Base-by-base conservation (phyloP, 2,329 filamentous ascomycete species). In the Alternaria viburni region DNA sequence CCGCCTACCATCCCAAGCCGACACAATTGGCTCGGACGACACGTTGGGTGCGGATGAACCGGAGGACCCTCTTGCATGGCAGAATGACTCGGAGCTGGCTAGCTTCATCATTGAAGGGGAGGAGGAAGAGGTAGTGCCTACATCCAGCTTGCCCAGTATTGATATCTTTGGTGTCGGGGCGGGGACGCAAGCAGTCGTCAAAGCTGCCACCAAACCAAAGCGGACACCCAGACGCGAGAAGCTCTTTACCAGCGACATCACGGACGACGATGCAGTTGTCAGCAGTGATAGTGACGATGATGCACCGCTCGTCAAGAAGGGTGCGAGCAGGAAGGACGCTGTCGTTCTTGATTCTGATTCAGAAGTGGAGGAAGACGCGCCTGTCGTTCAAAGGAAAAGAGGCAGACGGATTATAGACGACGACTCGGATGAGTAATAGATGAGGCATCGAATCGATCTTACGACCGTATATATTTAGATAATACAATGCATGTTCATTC, bases 41-140 rank as follows among this genome's bases (percentile, higher is more conserved):
- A 84, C 83, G 0, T 71, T 78, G 23, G 82, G 80, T 28, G 72
- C 70, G 7, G 73, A 77, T 19, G 74, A 76, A 23, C 49, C 68
- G 3, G 79, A 82, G 55, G 79, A 83, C 21, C 80, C 81, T 19
- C 80, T 81, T 49, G 80, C 77, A 23, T 77, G 82, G 45, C 76
- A 79, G 43, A 60, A 77, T 5, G 82, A 84, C 62, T 84, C 82
- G 6, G 83, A 85, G 49, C 77, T 84, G 5, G 74, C 76, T 10
- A 81, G 79, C 57, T 85, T 85, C 67, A 79, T 85, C 49, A 82
- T 79, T 0, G 80, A 79, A 28, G 80, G 80, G n/a, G 81, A 81
- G 26, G 80, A 76, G 4, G 75, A 76, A 9, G 66, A 71, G 6
- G 70, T 77, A 5, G 30, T 73, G 6, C 74, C 80, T 6, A 68